Base-by-base conservation (phyloP, 805 yeast species). In the Metschnikowia aberdeeniae region DNA sequence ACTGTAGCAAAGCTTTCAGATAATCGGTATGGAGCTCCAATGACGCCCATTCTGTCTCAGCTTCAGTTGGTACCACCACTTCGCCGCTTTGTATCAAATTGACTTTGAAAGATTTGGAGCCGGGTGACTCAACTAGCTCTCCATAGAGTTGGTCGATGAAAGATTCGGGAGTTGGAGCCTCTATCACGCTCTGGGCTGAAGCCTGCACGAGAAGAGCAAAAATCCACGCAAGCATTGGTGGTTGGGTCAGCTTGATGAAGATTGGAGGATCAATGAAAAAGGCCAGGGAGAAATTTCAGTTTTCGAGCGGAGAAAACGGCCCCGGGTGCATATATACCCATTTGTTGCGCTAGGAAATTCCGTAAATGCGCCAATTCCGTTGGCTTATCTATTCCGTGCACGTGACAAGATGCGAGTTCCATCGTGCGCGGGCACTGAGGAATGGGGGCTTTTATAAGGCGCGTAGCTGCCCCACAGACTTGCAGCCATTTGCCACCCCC, bases 91-190 rank as follows among this genome's bases (percentile, higher is more conserved):
- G 29, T 13, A 50, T n/a, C 22, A 39, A 32, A 19, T n/a, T 13
- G 19, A 34, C 34, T 35, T 45, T 49, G 40, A 46, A 29, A 6
- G 31, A 19, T 3, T 10, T 22, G 4, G 55, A 41, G 5, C 44
- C 49, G 12, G 41, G 19, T 11, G 49, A 33, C 14, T 35, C 42
- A 6, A 53, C 52, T 2, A 51, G 35, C 14, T 49, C 52, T 1
- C 57, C 55, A 19, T 53, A 53, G 12, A 53, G 44, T 34, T 51
- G 50, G 43, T 53, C 57, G 9, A 51, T 42, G 30, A 49, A 43
- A 27, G 54, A 50, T 11, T 44, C 42, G n/a, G 42, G 5, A 19
- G 4, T 6, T 8, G 34, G 34, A 5, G 20, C 29, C 22, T 38
- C 28, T 32, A 36, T 28, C 13, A 36, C 33, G 14, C 26, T 28